Conservation (phyloP, 805 yeast species). For the Kodamaea fukazawae region DNA sequence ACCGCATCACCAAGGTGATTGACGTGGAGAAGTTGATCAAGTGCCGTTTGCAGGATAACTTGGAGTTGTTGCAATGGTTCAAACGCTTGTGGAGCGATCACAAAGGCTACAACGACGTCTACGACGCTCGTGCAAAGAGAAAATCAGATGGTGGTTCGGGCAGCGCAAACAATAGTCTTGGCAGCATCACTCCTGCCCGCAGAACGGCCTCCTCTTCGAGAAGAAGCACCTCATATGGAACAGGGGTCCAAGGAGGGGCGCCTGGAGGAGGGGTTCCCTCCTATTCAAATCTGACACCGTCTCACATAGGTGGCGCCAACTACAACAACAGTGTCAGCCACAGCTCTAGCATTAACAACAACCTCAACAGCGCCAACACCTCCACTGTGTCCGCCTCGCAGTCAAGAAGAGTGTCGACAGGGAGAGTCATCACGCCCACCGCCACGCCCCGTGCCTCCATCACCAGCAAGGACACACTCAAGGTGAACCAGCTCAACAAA, state of each 20-base stretch:
- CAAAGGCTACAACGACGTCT: slow-evolving; percentile 57
- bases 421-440: slow-evolving; percentile 5
- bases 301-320: no score
- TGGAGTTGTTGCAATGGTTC: slow-evolving; percentile 93
- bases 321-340: no score
- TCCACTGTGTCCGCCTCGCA: slow-evolving; percentile 16
- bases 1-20: slow-evolving; percentile 66
- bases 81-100: slow-evolving; percentile 77
- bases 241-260: slow-evolving; percentile 5
- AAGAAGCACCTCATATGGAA: background rate
- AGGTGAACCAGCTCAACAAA: slow-evolving; percentile 18
- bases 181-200: slow-evolving; percentile 5
- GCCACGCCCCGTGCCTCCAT: slow-evolving; percentile 3
- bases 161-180: slow-evolving; percentile 5
- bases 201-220: slow-evolving; percentile 6
- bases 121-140: slow-evolving; percentile 56
- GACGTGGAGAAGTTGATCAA: slow-evolving; percentile 81
- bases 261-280: no score
- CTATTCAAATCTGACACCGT: no score
- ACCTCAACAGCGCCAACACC: slow-evolving; percentile 17
- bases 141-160: slow-evolving; percentile 6
- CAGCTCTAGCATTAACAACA: no score
- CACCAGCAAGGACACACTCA: slow-evolving; percentile 10
- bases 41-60: slow-evolving; percentile 89
- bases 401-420: slow-evolving; percentile 4